Evolutionary conservation across 2,329 filamentous ascomycete species (phyloP).

Genomic region (Didymella segeticola): DNA sequence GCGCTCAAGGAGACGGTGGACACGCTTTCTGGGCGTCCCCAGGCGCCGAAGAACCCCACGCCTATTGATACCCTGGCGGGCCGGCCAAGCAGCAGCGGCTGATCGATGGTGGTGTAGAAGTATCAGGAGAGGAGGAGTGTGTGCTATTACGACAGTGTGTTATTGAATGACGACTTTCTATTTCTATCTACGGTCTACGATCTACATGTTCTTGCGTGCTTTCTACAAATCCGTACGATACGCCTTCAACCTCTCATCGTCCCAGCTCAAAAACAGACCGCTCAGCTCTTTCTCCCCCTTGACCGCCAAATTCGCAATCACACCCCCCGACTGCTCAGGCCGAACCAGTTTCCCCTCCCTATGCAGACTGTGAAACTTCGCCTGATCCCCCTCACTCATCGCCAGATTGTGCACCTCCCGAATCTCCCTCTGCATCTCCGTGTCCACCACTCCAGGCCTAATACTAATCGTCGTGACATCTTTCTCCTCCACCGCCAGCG

Average conservation of each 20-base stretch:
- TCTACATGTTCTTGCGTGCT: background rate
- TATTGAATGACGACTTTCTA: background rate
- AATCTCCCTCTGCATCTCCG: slow-evolving; percentile 86
- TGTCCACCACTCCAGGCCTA: slow-evolving; percentile 83
- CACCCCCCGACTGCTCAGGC: slow-evolving; percentile 83
- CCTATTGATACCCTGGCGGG: slow-evolving; percentile 32
- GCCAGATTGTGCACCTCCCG: slow-evolving; percentile 71
- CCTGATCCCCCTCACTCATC: slow-evolving; percentile 65
- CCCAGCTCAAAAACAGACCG: slow-evolving; percentile 72
- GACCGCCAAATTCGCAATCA: slow-evolving; percentile 81
- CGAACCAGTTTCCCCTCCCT: slow-evolving; percentile 74
- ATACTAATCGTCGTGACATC: slow-evolving; percentile 75
- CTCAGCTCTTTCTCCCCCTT: slow-evolving; percentile 69
- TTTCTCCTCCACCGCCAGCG: slow-evolving; percentile 78
- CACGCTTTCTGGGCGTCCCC: slow-evolving; percentile 70
- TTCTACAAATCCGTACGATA: slow-evolving; percentile 32
- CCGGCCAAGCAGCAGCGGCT: slow-evolving; percentile 22
- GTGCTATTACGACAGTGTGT: slow-evolving; percentile 1
- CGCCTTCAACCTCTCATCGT: slow-evolving; percentile 36
- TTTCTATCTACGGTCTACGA: background rate
- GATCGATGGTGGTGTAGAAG: background rate
- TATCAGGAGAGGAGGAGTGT: background rate
- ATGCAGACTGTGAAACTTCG: slow-evolving; percentile 73
- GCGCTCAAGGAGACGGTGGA: slow-evolving; percentile 82
- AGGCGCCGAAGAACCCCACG: slow-evolving; percentile 24